These are phyloP conservation scores for Candida insectorum DNA, from an alignment of 805 yeast genomes.

Conservation along the genomic window DNA sequence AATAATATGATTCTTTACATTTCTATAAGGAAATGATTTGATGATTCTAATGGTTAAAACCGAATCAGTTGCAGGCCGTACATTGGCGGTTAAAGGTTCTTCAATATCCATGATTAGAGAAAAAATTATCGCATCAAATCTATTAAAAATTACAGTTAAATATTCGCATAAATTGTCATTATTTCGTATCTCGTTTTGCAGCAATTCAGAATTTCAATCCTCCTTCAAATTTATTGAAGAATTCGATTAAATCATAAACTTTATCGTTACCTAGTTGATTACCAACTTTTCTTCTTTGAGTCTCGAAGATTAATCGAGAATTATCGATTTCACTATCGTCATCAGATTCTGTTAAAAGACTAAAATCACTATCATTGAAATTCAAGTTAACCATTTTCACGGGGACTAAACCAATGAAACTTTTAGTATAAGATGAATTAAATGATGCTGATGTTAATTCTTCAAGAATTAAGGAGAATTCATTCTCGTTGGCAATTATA, in stretches of 20 bases:
- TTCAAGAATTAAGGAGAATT: slow-evolving; percentile 8
- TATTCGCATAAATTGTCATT: too few relatives aligned
- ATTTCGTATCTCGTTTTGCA: slow-evolving; percentile 2
- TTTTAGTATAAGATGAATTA: slow-evolving; percentile 5
- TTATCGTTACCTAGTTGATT: slow-evolving; percentile 10
- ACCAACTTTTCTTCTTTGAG: slow-evolving; percentile 10
- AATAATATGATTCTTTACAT: slow-evolving; percentile 73
- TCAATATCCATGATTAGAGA: slow-evolving; percentile 23
- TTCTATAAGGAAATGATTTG: slow-evolving; percentile 89
- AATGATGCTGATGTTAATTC: slow-evolving; percentile 5
- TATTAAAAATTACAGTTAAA: too few relatives aligned
- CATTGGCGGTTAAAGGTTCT: slow-evolving; percentile 79
- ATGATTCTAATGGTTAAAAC: slow-evolving; percentile 81
- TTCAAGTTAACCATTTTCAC: slow-evolving; percentile 8
- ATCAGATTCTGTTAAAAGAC: slow-evolving; percentile 10
- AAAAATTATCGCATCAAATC: too few relatives aligned
- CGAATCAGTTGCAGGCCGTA: slow-evolving; percentile 69
- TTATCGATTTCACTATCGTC: slow-evolving; percentile 13
- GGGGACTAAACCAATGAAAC: slow-evolving; percentile 10
- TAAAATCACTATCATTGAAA: slow-evolving; percentile 14
- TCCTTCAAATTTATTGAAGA: slow-evolving; percentile 12
- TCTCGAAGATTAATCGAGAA: slow-evolving; percentile 12
- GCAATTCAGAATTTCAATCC: slow-evolving; percentile 11
- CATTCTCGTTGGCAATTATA: slow-evolving; percentile 7
- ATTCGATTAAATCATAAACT: slow-evolving; percentile 10